Conservation (phyloP, 2,329 filamentous ascomycete genomes). For the Zelopaecilomyces penicillatus region DNA sequence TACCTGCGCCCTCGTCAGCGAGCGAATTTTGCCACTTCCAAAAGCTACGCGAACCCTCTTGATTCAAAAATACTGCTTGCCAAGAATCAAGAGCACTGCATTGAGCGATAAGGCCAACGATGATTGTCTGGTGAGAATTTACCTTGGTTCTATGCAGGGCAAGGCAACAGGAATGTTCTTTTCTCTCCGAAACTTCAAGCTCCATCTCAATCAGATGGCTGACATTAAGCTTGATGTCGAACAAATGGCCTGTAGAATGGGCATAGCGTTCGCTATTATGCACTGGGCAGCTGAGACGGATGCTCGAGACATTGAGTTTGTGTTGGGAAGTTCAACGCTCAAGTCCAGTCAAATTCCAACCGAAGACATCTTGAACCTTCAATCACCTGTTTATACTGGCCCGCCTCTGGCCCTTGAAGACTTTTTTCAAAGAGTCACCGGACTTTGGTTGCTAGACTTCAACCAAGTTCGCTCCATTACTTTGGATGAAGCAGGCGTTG, state of each 20-base stretch:
- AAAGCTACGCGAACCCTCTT: slow-evolving; percentile 11
- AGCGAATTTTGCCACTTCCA: slow-evolving; percentile 19
- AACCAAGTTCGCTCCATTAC: slow-evolving; percentile 18
- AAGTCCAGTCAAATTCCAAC: neutral
- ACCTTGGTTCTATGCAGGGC: slow-evolving; percentile 11
- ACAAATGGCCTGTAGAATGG: slow-evolving; percentile 16
- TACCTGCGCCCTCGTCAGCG: slow-evolving; percentile 12
- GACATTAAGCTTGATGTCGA: slow-evolving; percentile 15
- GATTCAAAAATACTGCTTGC: slow-evolving; percentile 14
- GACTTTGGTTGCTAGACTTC: slow-evolving; percentile 24
- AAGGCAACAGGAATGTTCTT: slow-evolving; percentile 11
- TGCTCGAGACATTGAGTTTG: slow-evolving; percentile 24
- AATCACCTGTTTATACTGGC: neutral
- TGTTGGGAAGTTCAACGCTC: slow-evolving; percentile 16
- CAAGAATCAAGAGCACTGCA: slow-evolving; percentile 3
- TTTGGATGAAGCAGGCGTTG: slow-evolving; percentile 14
- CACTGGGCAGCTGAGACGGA: slow-evolving; percentile 23
- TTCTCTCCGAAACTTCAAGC: slow-evolving; percentile 23
- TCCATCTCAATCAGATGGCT: slow-evolving; percentile 22
- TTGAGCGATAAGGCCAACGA: slow-evolving; percentile 10
- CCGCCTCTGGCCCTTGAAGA: slow-evolving; percentile 5
- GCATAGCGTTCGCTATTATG: slow-evolving; percentile 19
- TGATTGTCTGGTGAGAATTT: slow-evolving; percentile 15
- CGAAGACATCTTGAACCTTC: neutral
- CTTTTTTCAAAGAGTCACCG: slow-evolving; percentile 7